These are phyloP conservation scores for Guyanaporus albipodus DNA, from an alignment of 768 basidiomycete genomes.

Conservation along the genomic window DNA sequence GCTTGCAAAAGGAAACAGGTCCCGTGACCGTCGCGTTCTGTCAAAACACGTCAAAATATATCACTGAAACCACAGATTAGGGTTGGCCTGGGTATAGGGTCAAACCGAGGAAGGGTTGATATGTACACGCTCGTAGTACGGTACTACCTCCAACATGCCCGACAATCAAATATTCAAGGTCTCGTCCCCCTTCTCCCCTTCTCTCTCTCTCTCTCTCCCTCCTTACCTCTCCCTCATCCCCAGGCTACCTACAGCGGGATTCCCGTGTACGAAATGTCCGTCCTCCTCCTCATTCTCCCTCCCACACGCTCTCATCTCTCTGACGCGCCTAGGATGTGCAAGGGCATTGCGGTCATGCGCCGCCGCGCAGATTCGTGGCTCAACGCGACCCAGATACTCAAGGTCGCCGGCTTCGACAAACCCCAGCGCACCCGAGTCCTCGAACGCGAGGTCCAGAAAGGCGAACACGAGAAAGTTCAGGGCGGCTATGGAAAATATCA, in stretches of 20 bases:
- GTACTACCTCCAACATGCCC: conserved; percentile 51
- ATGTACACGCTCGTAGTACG: neutral
- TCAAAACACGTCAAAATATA: conserved; percentile 24
- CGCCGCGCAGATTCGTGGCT: conserved; percentile 95
- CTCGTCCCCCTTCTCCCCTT: neutral
- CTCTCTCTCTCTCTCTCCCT: neutral
- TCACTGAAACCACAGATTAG: conserved; percentile 21
- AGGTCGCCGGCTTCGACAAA: conserved; percentile 99
- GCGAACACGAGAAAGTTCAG: conserved; percentile 98
- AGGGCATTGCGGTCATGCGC: conserved; percentile 96
- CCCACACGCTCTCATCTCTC: conserved; percentile 32
- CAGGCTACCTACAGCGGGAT: conserved; percentile 93
- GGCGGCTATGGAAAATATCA: conserved; percentile 99
- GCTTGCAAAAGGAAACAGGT: conserved; percentile 32
- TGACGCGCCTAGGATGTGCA: conserved; percentile 76
- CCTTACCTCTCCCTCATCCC: conserved; percentile 10
- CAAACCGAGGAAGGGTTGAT: too few species aligned
- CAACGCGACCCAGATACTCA: conserved; percentile 98
- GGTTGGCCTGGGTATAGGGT: too few species aligned
- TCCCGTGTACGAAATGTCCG: conserved; percentile 89
- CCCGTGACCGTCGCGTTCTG: conserved; percentile 36
- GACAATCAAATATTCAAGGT: conserved; percentile 90
- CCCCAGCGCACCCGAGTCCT: conserved; percentile 96
- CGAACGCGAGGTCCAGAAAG: conserved; percentile 97
- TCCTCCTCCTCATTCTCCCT: conserved; percentile 32